Evolutionary conservation across 805 yeast genomes (phyloP).

Genomic region (Starmerella gropengiesseri): DNA sequence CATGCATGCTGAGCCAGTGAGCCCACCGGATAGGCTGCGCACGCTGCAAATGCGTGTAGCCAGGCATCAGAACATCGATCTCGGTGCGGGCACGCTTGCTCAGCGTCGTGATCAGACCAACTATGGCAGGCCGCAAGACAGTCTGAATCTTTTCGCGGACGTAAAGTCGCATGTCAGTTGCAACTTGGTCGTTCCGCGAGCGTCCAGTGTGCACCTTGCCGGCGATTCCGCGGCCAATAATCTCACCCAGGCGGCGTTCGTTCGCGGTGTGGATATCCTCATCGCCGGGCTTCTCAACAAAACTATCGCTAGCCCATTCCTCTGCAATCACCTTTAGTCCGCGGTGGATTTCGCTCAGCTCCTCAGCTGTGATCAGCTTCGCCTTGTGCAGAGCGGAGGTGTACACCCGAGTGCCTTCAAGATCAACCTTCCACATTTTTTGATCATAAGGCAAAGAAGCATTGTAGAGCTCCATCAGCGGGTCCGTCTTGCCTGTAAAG

Average conservation of each 20-base stretch:
- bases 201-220: conserved; percentile 99
- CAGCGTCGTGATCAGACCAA: conserved; percentile 57
- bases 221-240: conserved; percentile 84
- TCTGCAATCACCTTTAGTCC: conserved; percentile 61
- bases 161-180: conserved; percentile 94
- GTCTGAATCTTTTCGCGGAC: conserved; percentile 61
- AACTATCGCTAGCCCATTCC: conserved; percentile 69
- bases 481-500: conserved; percentile 91
- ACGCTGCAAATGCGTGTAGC: conserved; percentile 95
- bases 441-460: conserved; percentile 94
- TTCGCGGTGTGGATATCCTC: conserved; percentile 99
- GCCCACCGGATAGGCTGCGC: conserved; percentile 99
- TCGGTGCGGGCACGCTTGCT: conserved; percentile 69
- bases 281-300: conserved; percentile 75
- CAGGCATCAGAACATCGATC: conserved; percentile 93
- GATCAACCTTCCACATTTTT: conserved; percentile 87
- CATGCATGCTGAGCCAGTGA: conserved; percentile 91
- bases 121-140: conserved; percentile 44
- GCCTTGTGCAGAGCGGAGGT: conserved; percentile 75
- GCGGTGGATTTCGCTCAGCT: conserved; percentile 66
- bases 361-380: conserved; percentile 61
- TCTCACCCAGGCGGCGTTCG: conserved; percentile 93
- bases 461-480: conserved; percentile 92
- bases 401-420: conserved; percentile 88
- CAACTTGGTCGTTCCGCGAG: conserved; percentile 96